Evolutionary conservation across 352 stramenopile genomes (phyloP).

Genomic region (Aphanomyces stellatus): DNA sequence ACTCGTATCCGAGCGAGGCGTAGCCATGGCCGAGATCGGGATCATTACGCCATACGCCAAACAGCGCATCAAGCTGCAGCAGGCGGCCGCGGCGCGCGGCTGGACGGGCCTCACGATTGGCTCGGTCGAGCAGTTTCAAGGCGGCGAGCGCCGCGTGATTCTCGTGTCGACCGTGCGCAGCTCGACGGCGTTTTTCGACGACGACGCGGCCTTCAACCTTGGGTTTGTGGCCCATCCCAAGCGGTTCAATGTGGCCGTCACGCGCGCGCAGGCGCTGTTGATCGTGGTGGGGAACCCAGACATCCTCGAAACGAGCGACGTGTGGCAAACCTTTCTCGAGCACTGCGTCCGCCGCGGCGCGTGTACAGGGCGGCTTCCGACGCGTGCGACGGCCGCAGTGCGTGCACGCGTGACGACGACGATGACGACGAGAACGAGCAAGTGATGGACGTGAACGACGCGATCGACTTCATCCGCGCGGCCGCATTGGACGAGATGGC

Average conservation of each 20-base stretch:
- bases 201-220: conserved; percentile 38
- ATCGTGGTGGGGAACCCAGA: conserved; percentile 63
- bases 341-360: conserved; percentile 14
- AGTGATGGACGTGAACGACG: too few species aligned
- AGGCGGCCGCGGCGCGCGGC: conserved; percentile 30
- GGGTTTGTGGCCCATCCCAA: conserved; percentile 47
- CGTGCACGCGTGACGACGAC: not conserved
- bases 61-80: conserved; percentile 23
- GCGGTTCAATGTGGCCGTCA: conserved; percentile 73
- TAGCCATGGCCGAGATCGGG: conserved; percentile 44
- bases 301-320: conserved; percentile 37
- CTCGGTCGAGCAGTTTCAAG: conserved; percentile 67
- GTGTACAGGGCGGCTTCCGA: not conserved
- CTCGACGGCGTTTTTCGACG: conserved; percentile 25
- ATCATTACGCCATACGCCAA: conserved; percentile 45
- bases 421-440: not conserved
- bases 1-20: conserved; percentile 19
- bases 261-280: conserved; percentile 46
- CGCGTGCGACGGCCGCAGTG: not conserved
- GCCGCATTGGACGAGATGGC: too few species aligned
- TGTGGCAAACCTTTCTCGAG: conserved; percentile 18
- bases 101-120: conserved; percentile 32
- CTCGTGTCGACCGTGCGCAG: conserved; percentile 49
- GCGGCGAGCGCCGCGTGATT: conserved; percentile 48
- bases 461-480: too few species aligned